Evolutionary conservation across 352 stramenopile species (phyloP), one percentile per base, ranked within the genome.

Genomic region (Halophytophthora polymorphica): DNA sequence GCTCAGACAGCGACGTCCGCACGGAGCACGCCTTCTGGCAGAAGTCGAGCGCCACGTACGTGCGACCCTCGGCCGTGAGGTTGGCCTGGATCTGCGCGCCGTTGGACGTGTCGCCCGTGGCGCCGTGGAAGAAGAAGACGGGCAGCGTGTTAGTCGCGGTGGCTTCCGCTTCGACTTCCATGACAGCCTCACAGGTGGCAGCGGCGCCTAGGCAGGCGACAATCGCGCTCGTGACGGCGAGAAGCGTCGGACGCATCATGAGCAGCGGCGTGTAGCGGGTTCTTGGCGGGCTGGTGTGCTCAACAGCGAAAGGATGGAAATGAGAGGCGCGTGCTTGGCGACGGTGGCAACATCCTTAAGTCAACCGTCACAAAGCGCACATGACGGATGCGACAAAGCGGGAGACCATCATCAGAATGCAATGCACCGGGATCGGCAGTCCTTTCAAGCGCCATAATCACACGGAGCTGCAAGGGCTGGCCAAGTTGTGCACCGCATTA

Each of bases 71-170:
- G 8, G 62, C 65, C 15, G 52, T 68, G 28, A 85, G 53, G 41
- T 72, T 77, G 17, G 56, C 42, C 45, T 69, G 47, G 19, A 82
- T 64, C 35, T 57, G 29, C n/a, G 48, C 21, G 1, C 58, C 73
- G 35, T 68, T 64, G 19, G 50, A 61, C 7, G 51, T 48, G 45
- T 75, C 71, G 11, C 55, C 50, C 5, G 57, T 72, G 6, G 64
- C 59, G 10, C 73, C 73, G 53, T 82, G 73, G 50, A 85, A 82
- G 48, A 80, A 85, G 51, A 82, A 62, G 1, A 83, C 65, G 1
- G 73, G 73, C 14, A 85, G 60, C 31, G 57, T 62, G 34, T 31
- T 31, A 8, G 25, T 8, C 25, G 8, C 25, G 25, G 4, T 4
- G 25, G 25, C 25, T 31, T 31, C 25, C 25, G 25, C 25, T 31